A percentile compares a stretch with the other conserved stretches of the same genome.
These are phyloP conservation scores for Ganoderma resinaceum DNA, from an alignment of 1,284 basidiomycete species.

Conservation along the genomic window DNA sequence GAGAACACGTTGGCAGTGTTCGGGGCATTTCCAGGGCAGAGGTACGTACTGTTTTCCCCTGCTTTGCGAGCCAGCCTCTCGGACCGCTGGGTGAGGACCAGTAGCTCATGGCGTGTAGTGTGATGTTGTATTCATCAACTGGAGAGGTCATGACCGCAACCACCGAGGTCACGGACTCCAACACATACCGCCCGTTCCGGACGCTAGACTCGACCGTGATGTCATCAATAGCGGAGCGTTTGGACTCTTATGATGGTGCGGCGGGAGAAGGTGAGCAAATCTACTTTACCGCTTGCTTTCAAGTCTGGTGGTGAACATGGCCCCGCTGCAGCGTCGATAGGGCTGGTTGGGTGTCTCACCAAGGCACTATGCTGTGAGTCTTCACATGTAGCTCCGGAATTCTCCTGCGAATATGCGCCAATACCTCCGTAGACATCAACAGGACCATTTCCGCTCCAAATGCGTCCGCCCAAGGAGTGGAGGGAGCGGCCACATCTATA, in stretches of 20 bases:
- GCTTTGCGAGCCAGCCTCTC: neutral
- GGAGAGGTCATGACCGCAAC: conserved; percentile 46
- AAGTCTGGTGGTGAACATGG: conserved; percentile 18
- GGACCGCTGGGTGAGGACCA: neutral
- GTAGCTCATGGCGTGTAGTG: conserved; percentile 46
- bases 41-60: conserved; percentile 51
- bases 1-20: conserved; percentile 95
- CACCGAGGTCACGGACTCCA: conserved; percentile 64
- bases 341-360: conserved; percentile 86
- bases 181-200: conserved; percentile 86
- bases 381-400: neutral
- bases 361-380: conserved; percentile 89
- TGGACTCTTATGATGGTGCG: conserved; percentile 57
- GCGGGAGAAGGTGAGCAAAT: conserved; percentile 54
- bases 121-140: conserved; percentile 78
- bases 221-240: conserved; percentile 64
- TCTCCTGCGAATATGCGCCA: conserved; percentile 17
- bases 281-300: conserved; percentile 16
- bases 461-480: conserved; percentile 41
- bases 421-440: conserved; percentile 76
- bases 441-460: conserved; percentile 60
- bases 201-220: conserved; percentile 74
- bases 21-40: conserved; percentile 85
- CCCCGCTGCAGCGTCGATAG: conserved; percentile 60
- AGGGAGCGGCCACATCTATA: conserved; percentile 54